These are phyloP conservation scores for Casuarina cunninghamiana DNA, from an alignment of 306 rosid genomes.

Conservation along the genomic window DNA sequence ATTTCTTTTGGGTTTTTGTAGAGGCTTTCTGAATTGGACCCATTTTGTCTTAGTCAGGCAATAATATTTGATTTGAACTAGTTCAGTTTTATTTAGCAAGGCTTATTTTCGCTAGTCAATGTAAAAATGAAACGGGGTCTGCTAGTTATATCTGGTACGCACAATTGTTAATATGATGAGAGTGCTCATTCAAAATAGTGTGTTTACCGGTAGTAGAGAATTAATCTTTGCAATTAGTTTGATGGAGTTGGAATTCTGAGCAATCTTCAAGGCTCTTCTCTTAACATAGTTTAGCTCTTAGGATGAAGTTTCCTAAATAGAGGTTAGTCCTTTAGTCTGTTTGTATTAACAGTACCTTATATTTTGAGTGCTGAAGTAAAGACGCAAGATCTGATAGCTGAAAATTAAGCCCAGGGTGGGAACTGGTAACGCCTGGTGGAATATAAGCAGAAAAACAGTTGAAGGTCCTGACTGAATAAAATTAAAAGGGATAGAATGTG, in stretches of 20 bases:
- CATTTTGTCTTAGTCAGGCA: neutral
- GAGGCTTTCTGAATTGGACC: neutral
- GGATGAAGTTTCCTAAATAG: neutral
- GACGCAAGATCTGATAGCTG: conserved; percentile 1
- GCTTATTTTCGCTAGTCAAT: neutral
- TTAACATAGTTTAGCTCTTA: neutral
- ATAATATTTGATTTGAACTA: too few species aligned
- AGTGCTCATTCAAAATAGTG: neutral
- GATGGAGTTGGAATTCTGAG: neutral
- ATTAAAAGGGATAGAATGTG: neutral
- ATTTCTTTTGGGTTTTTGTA: neutral
- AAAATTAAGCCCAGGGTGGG: neutral
- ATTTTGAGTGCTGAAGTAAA: neutral
- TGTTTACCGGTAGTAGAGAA: neutral
- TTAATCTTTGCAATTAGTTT: neutral
- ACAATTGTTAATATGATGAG: neutral
- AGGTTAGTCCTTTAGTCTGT: neutral
- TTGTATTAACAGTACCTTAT: neutral
- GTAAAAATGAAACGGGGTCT: neutral
- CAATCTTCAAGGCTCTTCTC: neutral
- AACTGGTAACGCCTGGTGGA: neutral
- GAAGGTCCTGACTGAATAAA: neutral
- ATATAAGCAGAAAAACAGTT: neutral
- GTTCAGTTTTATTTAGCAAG: neutral
- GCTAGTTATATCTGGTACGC: neutral